A percentile compares a stretch with the other conserved stretches of the same genome.
Conservation (phyloP, 441 rosid species). For the Adansonia rubrostipa region DNA sequence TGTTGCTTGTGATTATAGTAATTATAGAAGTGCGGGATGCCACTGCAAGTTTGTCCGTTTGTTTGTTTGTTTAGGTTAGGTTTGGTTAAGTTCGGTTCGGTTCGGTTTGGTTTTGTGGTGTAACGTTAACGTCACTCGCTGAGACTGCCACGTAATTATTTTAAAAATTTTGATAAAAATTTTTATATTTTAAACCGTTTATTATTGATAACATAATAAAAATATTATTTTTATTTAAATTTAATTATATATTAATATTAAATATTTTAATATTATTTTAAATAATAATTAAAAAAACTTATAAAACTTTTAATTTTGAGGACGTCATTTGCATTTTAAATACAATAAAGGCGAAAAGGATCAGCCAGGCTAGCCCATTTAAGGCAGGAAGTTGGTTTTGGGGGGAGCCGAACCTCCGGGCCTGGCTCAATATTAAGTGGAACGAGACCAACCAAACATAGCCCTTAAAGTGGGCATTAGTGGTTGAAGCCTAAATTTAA, state of each 20-base stretch:
- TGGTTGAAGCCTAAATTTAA: neutral
- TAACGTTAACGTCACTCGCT: neutral
- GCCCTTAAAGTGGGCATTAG: neutral
- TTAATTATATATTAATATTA: too few relatives aligned
- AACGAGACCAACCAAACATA: neutral
- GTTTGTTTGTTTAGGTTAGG: neutral
- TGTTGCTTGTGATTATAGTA: neutral
- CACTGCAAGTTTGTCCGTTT: neutral
- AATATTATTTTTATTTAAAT: too few relatives aligned
- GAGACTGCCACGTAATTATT: neutral
- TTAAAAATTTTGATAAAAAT: neutral
- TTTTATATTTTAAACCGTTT: too few relatives aligned
- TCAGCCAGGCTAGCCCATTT: neutral
- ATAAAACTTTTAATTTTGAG: too few relatives aligned
- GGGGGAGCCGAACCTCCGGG: neutral
- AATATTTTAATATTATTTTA: too few relatives aligned
- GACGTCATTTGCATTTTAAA: too few relatives aligned
- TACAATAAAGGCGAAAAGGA: neutral
- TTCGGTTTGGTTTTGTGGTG: neutral
- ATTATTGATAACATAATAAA: too few relatives aligned
- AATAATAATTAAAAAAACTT: too few relatives aligned
- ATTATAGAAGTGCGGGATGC: neutral
- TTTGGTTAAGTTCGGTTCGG: neutral
- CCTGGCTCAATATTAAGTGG: neutral
- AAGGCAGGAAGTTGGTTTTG: neutral